phyloP scores from a whole-genome alignment of 176 grass and related monocot species.

The Calamus simplicifolius region DNA sequence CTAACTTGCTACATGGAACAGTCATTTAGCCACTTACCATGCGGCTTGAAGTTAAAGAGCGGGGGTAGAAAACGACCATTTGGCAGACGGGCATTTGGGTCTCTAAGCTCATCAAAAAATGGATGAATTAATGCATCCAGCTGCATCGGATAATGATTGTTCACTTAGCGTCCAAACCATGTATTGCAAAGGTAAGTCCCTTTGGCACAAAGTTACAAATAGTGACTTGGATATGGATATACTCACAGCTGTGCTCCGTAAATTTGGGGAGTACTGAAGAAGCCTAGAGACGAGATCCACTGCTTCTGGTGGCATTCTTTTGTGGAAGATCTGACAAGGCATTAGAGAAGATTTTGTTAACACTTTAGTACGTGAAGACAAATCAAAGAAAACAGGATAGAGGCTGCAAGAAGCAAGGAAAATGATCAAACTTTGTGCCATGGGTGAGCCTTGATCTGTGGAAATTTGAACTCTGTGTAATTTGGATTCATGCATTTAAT shows the following conservation, averaged over 20 bases:
- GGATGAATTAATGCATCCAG: conserved; percentile 56
- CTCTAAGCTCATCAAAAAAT: conserved; percentile 60
- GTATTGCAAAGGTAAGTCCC: neutral
- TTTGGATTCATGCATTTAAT: conserved; percentile 74
- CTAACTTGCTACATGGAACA: no score
- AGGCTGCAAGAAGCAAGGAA: neutral
- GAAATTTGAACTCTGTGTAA: conserved; percentile 56
- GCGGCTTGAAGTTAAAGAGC: conserved; percentile 66
- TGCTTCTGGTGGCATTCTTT: conserved; percentile 57
- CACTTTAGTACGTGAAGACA: neutral
- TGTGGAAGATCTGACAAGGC: conserved; percentile 37
- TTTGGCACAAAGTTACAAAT: neutral
- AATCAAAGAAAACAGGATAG: neutral
- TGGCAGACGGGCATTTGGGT: conserved; percentile 49
- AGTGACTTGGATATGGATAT: neutral
- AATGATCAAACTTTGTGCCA: conserved; percentile 47
- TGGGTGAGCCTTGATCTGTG: conserved; percentile 68
- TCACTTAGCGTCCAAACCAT: neutral
- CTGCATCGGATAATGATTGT: conserved; percentile 19
- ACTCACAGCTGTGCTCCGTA: conserved; percentile 61
- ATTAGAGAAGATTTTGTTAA: neutral
- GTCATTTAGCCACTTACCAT: conserved; percentile 23
- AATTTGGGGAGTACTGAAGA: conserved; percentile 70
- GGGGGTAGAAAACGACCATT: conserved; percentile 59
- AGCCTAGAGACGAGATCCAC: conserved; percentile 71